Base-by-base conservation (phyloP, 257 asterid genomes). In the Buddleja alternifolia region DNA sequence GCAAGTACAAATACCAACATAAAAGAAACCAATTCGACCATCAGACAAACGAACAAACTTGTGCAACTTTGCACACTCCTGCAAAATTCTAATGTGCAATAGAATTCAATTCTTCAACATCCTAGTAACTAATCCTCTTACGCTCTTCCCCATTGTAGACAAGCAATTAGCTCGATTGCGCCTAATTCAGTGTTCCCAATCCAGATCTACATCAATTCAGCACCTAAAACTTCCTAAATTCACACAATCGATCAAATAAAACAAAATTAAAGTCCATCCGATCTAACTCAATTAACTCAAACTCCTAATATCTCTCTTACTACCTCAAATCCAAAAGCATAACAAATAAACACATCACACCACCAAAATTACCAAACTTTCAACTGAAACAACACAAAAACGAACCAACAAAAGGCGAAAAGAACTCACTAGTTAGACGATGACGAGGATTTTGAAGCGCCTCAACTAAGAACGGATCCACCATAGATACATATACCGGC, bases 371-470 rank as follows among this genome's bases (percentile, higher is more conserved):
- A 34, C 23, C 2, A 63, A 54, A 36, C 24, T 39, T 14, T 4
- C 15, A 55, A 51, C 36, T 21, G 63, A 39, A 0, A 21, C 32
- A 25, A 63, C 21, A 36, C 40, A 29, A 56, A 16, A 21, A 29
- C 42, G n/a, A 10, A 40, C 6, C 19, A 37, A 11, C 10, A 42
- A 7, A n/a, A 58, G 9, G 4, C 6, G 19, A 37, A 46, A 32
- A 7, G 16, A 55, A 75, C 92, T 69, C 66, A 91, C 97, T 84
- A 11, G 97, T 91, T n/a, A 91, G 66, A 46, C 97, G 96, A 76
- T 91, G 97, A 56, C 96, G 96, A 72, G 95, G 91, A 77, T 85
- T 88, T 71, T 91, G 96, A 72, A 91, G 97, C 16, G 97, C 96
- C 84, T 91, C 97, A 47, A 88, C 85, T 72, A 91, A 83, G 68